Evolutionary conservation across 345 rosid genomes (phyloP), one percentile per base, ranked within the genome.

Genomic region (Salix dunnii): DNA sequence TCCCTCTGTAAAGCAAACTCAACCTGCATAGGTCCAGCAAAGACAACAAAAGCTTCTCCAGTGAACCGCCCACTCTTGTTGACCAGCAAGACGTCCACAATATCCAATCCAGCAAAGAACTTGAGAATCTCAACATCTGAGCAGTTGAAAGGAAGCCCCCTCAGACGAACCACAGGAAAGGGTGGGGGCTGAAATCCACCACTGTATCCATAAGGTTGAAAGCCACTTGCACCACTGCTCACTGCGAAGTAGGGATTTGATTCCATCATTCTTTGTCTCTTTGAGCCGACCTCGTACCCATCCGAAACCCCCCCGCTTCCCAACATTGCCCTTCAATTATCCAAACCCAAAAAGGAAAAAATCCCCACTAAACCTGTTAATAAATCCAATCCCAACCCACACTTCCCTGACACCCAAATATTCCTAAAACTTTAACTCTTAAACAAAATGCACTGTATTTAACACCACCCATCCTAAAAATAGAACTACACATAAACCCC

Each of bases 251-350:
- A 94, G 86, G 98, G 97, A 92, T 88, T 89, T 67, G 98, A 90
- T 89, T 91, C 97, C 92, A 86, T 94, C 97, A 94, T 94, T 94
- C 98, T 90, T 85, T 91, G 98, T 92, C 98, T 92, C 98, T 94
- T 94, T 90, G 98, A 91, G 91, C 97, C 97, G 79, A 92, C 97
- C 94, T 88, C 96, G 93, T 90, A 94, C 87, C 96, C 92, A 85
- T 91, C 94, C 76, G 92, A 90, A 88, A 88, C 83, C 94, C 95
- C 97, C 95, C 94, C 92, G 92, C 97, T 87, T 87, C 98, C 98
- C 88, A 94, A 91, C 92, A 90, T 90, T 78, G 90, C 98, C 97
- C 98, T 94, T 91, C 93, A 89, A 76, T 89, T 81, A 89, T 84
- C 82, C 93, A 87, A 81, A 89, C 87, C 89, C 91, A 90, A 77